Conservation (phyloP, 495 filamentous ascomycete species). For the Penicillium nucicola region DNA sequence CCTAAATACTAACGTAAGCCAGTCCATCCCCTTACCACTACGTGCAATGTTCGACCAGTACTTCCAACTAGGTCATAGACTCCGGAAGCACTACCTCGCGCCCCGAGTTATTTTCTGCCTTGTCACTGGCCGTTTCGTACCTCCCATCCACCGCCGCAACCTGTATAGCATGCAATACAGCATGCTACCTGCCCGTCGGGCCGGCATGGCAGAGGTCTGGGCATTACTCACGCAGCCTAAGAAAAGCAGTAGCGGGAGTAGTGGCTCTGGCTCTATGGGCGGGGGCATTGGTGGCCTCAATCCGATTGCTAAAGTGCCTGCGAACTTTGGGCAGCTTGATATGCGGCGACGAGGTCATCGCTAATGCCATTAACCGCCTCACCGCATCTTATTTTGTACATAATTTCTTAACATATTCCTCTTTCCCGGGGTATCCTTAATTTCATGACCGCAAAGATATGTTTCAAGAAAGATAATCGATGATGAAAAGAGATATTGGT, state of each 20-base stretch:
- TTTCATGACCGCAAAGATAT: no score
- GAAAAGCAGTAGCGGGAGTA: conserved; percentile 28
- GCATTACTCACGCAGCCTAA: conserved; percentile 59
- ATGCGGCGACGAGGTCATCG: conserved; percentile 37
- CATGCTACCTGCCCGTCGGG: conserved; percentile 85
- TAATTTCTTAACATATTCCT: conserved; percentile 9
- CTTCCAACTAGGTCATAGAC: conserved; percentile 86
- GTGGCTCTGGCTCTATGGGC: conserved; percentile 23
- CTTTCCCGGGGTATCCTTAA: not conserved
- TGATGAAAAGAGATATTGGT: no score
- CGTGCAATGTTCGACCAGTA: conserved; percentile 94
- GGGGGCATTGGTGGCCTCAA: conserved; percentile 29
- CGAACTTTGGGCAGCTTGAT: conserved; percentile 36
- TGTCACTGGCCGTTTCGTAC: conserved; percentile 82
- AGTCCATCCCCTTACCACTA: conserved; percentile 89
- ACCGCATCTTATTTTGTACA: not conserved
- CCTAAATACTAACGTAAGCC: conserved; percentile 9
- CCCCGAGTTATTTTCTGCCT: conserved; percentile 84
- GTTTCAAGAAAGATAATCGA: not conserved
- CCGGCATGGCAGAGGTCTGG: conserved; percentile 85
- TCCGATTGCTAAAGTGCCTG: conserved; percentile 33
- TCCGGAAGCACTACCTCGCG: conserved; percentile 92
- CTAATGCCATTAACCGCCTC: conserved; percentile 13
- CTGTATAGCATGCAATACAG: conserved; percentile 97
- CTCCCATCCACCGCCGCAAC: conserved; percentile 89